These are phyloP conservation scores for Linnemannia exigua DNA, from an alignment of 192 early-diverging fungal genomes.

Conservation along the genomic window DNA sequence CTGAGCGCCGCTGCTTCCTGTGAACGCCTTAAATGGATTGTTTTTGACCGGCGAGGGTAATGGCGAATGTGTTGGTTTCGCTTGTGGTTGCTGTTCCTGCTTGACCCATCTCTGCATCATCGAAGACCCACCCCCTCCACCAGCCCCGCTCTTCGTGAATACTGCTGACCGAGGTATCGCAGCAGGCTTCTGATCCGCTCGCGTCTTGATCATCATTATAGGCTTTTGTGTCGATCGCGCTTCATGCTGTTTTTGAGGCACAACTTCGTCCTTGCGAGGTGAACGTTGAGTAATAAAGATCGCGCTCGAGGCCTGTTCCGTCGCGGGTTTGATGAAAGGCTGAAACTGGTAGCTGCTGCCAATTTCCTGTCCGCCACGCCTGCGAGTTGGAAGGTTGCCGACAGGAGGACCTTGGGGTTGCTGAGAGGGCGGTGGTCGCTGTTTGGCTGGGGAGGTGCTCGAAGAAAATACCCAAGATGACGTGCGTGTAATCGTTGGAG, in stretches of 20 bases:
- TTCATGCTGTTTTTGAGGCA: neutral
- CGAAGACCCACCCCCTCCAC: neutral
- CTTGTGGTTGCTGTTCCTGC: neutral
- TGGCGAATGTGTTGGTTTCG: neutral
- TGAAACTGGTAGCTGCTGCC: conserved; percentile 1
- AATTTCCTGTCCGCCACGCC: neutral
- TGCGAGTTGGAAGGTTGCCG: neutral
- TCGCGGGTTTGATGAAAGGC: conserved; percentile 19
- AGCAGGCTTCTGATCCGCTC: neutral
- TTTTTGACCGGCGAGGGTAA: neutral
- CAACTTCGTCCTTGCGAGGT: neutral
- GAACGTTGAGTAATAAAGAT: conserved; percentile 14
- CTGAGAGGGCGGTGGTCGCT: neutral
- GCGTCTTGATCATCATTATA: neutral
- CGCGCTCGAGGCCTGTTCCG: conserved; percentile 8
- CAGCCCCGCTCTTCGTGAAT: neutral
- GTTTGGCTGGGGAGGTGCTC: neutral
- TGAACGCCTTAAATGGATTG: neutral
- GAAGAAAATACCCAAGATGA: neutral
- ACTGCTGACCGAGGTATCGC: neutral
- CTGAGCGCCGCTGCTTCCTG: neutral
- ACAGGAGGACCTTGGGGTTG: neutral
- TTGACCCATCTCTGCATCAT: conserved; percentile 27
- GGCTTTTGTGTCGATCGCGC: neutral
- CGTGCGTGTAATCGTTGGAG: neutral